Conservation (phyloP, 331 rosid genomes). For the Malus hybrid region DNA sequence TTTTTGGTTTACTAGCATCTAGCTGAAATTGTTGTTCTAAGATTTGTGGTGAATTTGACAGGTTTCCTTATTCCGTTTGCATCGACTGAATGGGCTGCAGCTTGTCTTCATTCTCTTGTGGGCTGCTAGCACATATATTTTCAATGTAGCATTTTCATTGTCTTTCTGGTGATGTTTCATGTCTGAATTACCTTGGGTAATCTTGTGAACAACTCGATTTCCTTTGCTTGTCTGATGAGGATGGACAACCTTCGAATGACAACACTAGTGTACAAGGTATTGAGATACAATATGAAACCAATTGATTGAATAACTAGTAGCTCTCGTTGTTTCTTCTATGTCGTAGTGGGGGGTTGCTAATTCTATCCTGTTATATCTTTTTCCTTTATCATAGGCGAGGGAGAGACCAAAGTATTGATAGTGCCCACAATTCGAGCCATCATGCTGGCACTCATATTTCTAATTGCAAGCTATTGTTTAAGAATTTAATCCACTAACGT, state of each 20-base stretch:
- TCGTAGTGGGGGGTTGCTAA: background rate
- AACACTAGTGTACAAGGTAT: constrained; percentile 50
- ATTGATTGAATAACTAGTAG: background rate
- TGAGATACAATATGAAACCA: background rate
- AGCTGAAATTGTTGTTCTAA: background rate
- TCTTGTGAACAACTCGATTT: constrained; percentile 95
- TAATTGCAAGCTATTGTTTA: constrained; percentile 37
- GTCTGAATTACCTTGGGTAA: constrained; percentile 65
- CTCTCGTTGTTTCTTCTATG: background rate
- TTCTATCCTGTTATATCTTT: background rate
- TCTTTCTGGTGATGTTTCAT: constrained; percentile 11
- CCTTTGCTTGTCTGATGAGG: constrained; percentile 77
- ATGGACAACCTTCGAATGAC: constrained; percentile 46
- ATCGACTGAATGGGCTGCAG: constrained; percentile 87
- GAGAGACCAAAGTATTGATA: constrained; percentile 89
- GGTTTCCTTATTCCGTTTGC: constrained; percentile 87
- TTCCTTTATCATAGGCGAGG: constrained; percentile 46
- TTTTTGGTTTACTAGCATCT: background rate
- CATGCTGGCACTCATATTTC: constrained; percentile 73
- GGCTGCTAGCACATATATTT: constrained; percentile 97
- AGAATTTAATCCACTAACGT: too few relatives aligned
- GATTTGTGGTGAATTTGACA: constrained; percentile 25
- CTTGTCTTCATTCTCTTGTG: constrained; percentile 99
- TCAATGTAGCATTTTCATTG: constrained; percentile 83
- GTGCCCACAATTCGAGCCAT: constrained; percentile 91